Conservation (phyloP, 257 asterid species). For the Solanum phureja region DNA sequence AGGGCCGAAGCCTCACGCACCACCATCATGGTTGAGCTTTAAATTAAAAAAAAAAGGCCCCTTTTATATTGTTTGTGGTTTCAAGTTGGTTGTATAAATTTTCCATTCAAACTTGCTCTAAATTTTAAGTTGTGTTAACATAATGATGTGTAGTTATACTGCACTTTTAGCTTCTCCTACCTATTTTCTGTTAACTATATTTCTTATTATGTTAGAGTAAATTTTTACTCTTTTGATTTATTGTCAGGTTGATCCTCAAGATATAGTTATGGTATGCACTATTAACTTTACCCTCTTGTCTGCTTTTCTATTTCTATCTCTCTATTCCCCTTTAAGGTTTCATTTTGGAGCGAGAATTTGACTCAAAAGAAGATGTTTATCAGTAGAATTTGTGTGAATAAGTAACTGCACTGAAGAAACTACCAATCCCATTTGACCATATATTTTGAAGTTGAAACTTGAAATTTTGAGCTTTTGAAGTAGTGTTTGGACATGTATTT, state of each 20-base stretch:
- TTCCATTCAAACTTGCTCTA: neutral
- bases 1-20: neutral
- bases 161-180: neutral
- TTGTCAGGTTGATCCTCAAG: constrained; percentile 94
- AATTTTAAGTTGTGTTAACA: neutral
- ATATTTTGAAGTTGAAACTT: neutral
- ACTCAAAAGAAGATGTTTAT: neutral
- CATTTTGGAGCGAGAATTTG: neutral
- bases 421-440: neutral
- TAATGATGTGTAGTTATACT: neutral
- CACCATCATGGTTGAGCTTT: neutral
- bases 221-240: neutral
- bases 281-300: neutral
- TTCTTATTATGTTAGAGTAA: neutral
- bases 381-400: neutral
- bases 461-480: neutral
- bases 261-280: constrained; percentile 83
- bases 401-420: neutral
- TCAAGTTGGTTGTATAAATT: neutral
- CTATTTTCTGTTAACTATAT: neutral
- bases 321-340: neutral
- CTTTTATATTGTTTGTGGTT: neutral
- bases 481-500: neutral
- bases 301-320: neutral
- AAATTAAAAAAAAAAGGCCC: neutral